Percentiles rank a stretch among this genome's conserved stretches.
These are phyloP conservation scores for Phalaenopsis hybrid DNA, from an alignment of 116 monocot species.

Conservation along the genomic window DNA sequence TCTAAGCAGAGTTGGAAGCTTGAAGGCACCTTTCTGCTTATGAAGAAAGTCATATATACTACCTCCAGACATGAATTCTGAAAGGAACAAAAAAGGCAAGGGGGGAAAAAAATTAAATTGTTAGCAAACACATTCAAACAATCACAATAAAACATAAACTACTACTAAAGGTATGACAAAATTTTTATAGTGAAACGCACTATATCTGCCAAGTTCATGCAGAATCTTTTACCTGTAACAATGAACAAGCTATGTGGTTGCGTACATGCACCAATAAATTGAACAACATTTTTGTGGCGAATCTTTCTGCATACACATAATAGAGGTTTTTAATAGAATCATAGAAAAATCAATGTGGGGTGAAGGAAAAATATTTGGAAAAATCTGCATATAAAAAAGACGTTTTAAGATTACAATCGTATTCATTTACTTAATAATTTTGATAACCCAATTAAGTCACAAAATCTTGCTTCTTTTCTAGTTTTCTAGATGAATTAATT, in stretches of 20 bases:
- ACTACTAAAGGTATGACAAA: neutral
- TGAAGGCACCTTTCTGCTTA: conserved; percentile 27
- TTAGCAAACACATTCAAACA: neutral
- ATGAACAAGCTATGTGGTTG: conserved; percentile 38
- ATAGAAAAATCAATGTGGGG: neutral
- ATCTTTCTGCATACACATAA: conserved; percentile 30
- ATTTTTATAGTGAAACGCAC: neutral
- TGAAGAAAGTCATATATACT: conserved; percentile 50
- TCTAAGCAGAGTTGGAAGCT: conserved; percentile 35
- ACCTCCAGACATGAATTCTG: conserved; percentile 49
- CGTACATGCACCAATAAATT: conserved; percentile 59
- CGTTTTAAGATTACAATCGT: neutral
- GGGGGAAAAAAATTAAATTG: neutral
- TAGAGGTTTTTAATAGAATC: neutral
- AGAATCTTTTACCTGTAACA: conserved; percentile 9
- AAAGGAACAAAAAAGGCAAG: conserved; percentile 1
- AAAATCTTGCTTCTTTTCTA: neutral
- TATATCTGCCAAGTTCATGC: neutral
- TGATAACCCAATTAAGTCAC: neutral
- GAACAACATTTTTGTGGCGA: conserved; percentile 59
- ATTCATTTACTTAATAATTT: neutral
- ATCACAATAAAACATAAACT: neutral
- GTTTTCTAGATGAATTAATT: neutral
- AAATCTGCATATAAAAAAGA: neutral
- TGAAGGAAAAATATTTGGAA: neutral